These are phyloP conservation scores for Ceratobasidium sp. DNA, from an alignment of 1,284 basidiomycete species.

Conservation along the genomic window DNA sequence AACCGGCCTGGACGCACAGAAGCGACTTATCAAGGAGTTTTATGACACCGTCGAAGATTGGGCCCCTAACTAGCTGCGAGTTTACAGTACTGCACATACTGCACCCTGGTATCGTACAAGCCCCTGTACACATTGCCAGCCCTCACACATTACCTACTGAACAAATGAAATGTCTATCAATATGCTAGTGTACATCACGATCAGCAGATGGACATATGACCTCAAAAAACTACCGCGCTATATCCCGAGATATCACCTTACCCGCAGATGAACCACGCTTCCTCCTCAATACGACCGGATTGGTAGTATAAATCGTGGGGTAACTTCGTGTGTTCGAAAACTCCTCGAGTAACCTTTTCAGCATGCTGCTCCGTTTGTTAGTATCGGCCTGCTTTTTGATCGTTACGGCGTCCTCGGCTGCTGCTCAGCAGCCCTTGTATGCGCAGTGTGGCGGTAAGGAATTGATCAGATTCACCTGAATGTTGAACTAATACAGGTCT, in stretches of 20 bases:
- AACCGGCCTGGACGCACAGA: conserved; percentile 78
- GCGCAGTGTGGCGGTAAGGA: conserved; percentile 41
- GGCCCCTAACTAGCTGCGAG: conserved; percentile 59
- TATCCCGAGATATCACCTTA: conserved; percentile 39
- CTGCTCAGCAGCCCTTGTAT: conserved; percentile 35
- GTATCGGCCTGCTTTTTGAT: conserved; percentile 5
- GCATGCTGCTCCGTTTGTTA: conserved; percentile 16
- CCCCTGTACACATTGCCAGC: too few relatives aligned
- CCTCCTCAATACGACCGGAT: conserved; percentile 33
- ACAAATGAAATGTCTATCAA: neutral
- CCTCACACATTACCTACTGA: neutral
- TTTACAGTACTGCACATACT: too few relatives aligned
- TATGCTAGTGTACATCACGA: too few relatives aligned
- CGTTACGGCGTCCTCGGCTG: conserved; percentile 2
- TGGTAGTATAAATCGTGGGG: conserved; percentile 18
- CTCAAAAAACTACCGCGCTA: too few relatives aligned
- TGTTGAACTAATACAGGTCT: too few relatives aligned
- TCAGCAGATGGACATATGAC: too few relatives aligned
- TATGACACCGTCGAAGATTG: conserved; percentile 85
- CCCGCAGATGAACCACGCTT: conserved; percentile 41
- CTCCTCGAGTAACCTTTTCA: neutral
- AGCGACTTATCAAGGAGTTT: conserved; percentile 85
- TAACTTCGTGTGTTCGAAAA: neutral
- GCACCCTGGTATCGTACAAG: too few relatives aligned
- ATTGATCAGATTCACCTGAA: neutral